Evolutionary conservation across 495 filamentous ascomycete genomes (phyloP).

Genomic region (Stereocaulon alpinum): DNA sequence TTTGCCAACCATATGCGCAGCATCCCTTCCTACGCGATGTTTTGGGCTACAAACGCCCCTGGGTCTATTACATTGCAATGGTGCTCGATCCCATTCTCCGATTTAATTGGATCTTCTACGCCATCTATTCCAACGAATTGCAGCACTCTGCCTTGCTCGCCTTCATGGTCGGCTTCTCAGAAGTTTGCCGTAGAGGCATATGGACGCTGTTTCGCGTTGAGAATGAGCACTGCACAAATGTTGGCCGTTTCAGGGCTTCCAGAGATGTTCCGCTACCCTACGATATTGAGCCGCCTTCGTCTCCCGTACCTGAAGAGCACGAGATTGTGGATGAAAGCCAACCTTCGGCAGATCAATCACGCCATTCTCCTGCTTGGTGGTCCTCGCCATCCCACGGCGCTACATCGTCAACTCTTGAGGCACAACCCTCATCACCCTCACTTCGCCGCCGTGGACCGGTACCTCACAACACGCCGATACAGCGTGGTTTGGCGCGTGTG

Average conservation of each 20-base stretch:
- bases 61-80: slow-evolving; percentile 81
- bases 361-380: slow-evolving; percentile 1
- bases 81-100: slow-evolving; percentile 75
- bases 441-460: slow-evolving; percentile 22
- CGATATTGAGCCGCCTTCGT: slow-evolving; percentile 36
- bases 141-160: slow-evolving; percentile 73
- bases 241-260: slow-evolving; percentile 71
- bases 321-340: neutral
- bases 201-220: slow-evolving; percentile 93
- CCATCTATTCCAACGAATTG: slow-evolving; percentile 62
- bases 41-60: slow-evolving; percentile 63
- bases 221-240: slow-evolving; percentile 90
- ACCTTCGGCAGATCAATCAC: neutral
- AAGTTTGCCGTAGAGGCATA: slow-evolving; percentile 71
- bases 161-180: slow-evolving; percentile 64
- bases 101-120: slow-evolving; percentile 93
- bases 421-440: slow-evolving; percentile 14
- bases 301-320: slow-evolving; percentile 14
- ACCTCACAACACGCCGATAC: slow-evolving; percentile 16
- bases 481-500: slow-evolving; percentile 36
- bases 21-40: slow-evolving; percentile 65
- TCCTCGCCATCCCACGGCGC: slow-evolving; percentile 10
- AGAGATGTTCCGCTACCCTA: slow-evolving; percentile 78
- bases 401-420: slow-evolving; percentile 18
- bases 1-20: slow-evolving; percentile 63